Percentiles rank a stretch among this genome's conserved stretches.
Evolutionary conservation across 208 protist genomes (phyloP).

Genomic region (Trichomonas gallinae): DNA sequence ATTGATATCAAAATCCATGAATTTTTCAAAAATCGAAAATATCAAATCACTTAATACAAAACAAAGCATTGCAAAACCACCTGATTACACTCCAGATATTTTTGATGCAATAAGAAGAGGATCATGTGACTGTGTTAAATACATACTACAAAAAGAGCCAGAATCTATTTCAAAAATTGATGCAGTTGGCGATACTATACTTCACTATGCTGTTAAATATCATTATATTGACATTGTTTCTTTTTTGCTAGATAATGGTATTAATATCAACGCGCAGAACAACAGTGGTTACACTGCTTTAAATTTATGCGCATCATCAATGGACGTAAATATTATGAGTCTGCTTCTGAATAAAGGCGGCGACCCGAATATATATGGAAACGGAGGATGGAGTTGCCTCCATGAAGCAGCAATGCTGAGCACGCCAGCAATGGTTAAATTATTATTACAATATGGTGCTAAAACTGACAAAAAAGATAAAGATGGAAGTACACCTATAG

Average conservation of each 20-base stretch:
- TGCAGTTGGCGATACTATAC: not conserved
- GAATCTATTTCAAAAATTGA: not conserved
- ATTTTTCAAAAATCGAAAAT: not conserved
- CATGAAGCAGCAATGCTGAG: not conserved
- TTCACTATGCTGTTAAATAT: not conserved
- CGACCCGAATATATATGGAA: not conserved
- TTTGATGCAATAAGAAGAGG: not conserved
- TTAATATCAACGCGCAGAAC: not conserved
- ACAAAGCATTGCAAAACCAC: not conserved
- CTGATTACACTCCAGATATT: not conserved
- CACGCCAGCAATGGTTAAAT: not conserved
- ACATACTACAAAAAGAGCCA: not conserved
- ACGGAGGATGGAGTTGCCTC: not conserved
- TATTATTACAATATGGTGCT: not conserved
- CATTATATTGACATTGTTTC: not conserved
- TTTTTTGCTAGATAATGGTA: not conserved
- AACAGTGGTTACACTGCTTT: not conserved
- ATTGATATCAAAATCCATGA: not conserved
- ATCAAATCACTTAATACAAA: not conserved
- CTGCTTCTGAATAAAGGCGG: not conserved
- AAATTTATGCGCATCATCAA: not conserved
- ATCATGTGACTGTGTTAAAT: not conserved
- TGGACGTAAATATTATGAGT: not conserved
- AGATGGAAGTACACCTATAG: not conserved
- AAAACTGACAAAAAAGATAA: not conserved